Evolutionary conservation across 2,329 filamentous ascomycete species (phyloP).

Genomic region (Fusarium concolor): DNA sequence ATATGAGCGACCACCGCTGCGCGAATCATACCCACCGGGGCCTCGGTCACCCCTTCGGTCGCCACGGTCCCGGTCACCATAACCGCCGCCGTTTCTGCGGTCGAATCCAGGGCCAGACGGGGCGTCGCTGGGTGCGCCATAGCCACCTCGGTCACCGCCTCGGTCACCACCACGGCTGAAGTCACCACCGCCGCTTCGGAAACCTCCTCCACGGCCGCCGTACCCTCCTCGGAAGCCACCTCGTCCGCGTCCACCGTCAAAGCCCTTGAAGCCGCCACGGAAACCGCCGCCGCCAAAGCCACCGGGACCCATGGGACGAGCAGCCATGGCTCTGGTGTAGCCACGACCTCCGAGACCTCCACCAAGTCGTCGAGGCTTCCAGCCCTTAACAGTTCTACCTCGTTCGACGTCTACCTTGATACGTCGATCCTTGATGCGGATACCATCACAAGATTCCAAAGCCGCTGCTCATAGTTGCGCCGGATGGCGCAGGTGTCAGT

Average conservation of each 20-base stretch:
- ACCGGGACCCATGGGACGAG: constrained; percentile 75
- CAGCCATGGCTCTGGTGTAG: constrained; percentile 84
- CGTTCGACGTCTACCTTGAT: constrained; percentile 97
- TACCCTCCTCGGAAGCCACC: constrained; percentile 63
- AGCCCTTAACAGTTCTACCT: constrained; percentile 91
- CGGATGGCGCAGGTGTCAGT: constrained; percentile 75
- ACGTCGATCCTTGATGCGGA: constrained; percentile 90
- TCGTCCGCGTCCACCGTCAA: constrained; percentile 58
- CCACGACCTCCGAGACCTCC: constrained; percentile 92
- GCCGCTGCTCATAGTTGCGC: constrained; percentile 80
- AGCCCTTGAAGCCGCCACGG: constrained; percentile 60
- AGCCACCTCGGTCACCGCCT: constrained; percentile 57
- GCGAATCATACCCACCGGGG: constrained; percentile 71
- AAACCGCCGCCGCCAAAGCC: constrained; percentile 68
- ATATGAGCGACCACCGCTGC: constrained; percentile 67
- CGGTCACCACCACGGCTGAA: constrained; percentile 51
- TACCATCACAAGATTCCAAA: constrained; percentile 85
- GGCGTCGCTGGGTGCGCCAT: constrained; percentile 66
- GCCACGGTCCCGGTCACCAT: constrained; percentile 55
- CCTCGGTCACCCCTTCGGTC: constrained; percentile 57
- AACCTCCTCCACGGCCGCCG: constrained; percentile 68
- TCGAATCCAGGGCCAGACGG: constrained; percentile 69
- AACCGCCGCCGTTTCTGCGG: constrained; percentile 57
- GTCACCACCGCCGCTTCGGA: constrained; percentile 59
- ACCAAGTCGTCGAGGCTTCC: constrained; percentile 91